These are phyloP conservation scores for Linderina pennispora DNA, from an alignment of 192 early-diverging fungal genomes.

Conservation along the genomic window DNA sequence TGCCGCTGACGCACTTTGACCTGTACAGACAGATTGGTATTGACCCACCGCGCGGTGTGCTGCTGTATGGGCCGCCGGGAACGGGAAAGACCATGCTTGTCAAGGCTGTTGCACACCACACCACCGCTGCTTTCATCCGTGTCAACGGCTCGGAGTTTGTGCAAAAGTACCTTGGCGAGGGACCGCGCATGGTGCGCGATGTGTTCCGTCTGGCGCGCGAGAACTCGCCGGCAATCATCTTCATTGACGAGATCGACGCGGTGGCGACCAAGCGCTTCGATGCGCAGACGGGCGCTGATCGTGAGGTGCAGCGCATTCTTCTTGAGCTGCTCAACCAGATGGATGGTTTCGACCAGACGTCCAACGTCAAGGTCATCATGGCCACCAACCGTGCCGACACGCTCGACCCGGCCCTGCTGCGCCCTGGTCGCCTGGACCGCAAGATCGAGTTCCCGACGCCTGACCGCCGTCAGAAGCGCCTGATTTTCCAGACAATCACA, in stretches of 20 bases:
- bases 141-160: constrained; percentile 98
- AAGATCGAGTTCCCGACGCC: constrained; percentile 99
- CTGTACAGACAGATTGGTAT: constrained; percentile 98
- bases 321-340: constrained; percentile 98
- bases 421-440: constrained; percentile 94
- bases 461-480: constrained; percentile 93
- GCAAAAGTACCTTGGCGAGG: constrained; percentile 98
- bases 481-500: constrained; percentile 95
- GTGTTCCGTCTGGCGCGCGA: constrained; percentile 95
- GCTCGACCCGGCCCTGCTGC: constrained; percentile 91
- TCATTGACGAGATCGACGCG: constrained; percentile 99
- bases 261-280: constrained; percentile 98
- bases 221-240: constrained; percentile 96
- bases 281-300: constrained; percentile 96
- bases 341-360: constrained; percentile 98
- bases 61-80: constrained; percentile 96
- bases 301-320: constrained; percentile 97
- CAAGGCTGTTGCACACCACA: constrained; percentile 98
- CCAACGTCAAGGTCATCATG: constrained; percentile 99
- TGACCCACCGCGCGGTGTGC: constrained; percentile 96
- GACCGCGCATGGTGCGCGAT: constrained; percentile 96
- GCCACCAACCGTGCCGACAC: constrained; percentile 98
- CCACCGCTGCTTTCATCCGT: constrained; percentile 92
- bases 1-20: constrained; percentile 97
- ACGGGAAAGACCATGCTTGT: constrained; percentile 99